A percentile compares a stretch with the other conserved stretches of the same genome.
Conservation (phyloP, 768 basidiomycete genomes). For the Serpula lacrymans region DNA sequence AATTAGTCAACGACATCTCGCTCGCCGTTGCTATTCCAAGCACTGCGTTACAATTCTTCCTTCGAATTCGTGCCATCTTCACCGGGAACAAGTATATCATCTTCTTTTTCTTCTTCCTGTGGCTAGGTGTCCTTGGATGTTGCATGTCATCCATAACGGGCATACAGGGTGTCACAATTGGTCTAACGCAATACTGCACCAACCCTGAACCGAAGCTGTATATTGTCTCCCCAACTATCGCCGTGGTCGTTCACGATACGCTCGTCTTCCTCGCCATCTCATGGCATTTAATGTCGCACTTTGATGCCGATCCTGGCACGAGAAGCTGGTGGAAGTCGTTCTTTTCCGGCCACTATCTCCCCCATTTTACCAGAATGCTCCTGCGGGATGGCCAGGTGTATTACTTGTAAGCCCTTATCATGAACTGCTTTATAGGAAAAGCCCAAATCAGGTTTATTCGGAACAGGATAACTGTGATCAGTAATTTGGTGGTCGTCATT, state of each 20-base stretch:
- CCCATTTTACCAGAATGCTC: conserved; percentile 20
- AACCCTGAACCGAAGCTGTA: conserved; percentile 20
- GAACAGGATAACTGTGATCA: conserved; percentile 21
- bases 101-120: conserved; percentile 23
- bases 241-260: conserved; percentile 26
- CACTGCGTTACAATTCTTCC: conserved; percentile 30
- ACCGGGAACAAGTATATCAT: conserved; percentile 15
- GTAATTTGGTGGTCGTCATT: conserved; percentile 19
- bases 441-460: neutral
- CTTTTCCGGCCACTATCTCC: conserved; percentile 18
- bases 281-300: conserved; percentile 12
- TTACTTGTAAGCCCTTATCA: conserved; percentile 23
- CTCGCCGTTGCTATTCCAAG: conserved; percentile 19
- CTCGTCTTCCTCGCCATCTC: conserved; percentile 36
- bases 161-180: conserved; percentile 23
- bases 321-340: conserved; percentile 12
- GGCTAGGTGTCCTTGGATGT: conserved; percentile 26
- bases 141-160: conserved; percentile 20
- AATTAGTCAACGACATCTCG: conserved; percentile 16
- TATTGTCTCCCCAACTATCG: conserved; percentile 21
- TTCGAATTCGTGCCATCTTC: conserved; percentile 32
- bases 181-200: conserved; percentile 31
- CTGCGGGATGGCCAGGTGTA: conserved; percentile 30
- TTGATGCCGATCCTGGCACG: conserved; percentile 3
- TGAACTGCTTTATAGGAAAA: neutral